Evolutionary conservation across 2,329 filamentous ascomycete species (phyloP).

Genomic region (Exophiala mesophila): DNA sequence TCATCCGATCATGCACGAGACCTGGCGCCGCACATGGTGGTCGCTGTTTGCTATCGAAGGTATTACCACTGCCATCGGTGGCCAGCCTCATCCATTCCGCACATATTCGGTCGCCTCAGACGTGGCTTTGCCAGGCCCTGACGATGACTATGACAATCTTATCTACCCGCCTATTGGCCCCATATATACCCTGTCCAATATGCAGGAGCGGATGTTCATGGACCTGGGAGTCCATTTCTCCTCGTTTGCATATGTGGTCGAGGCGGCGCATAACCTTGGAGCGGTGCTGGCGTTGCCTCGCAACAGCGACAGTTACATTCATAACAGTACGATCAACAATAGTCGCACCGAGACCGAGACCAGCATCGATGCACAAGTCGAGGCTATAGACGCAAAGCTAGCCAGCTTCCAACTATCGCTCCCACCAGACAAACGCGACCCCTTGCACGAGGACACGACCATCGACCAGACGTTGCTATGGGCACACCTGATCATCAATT

Average conservation of each 20-base stretch:
- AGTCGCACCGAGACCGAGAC: conserved; percentile 29
- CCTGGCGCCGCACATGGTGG: conserved; percentile 89
- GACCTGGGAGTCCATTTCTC: conserved; percentile 69
- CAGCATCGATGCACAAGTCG: conserved; percentile 45
- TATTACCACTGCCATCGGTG: conserved; percentile 68
- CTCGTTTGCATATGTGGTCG: conserved; percentile 79
- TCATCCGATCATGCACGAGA: conserved; percentile 69
- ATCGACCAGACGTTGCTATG: conserved; percentile 61
- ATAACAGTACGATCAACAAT: too few relatives aligned
- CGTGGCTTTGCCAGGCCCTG: conserved; percentile 75
- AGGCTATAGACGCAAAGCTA: conserved; percentile 54
- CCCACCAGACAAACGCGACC: conserved; percentile 64
- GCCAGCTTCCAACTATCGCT: conserved; percentile 77
- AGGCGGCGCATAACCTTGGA: conserved; percentile 72
- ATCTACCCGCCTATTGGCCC: conserved; percentile 55
- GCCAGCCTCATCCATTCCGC: conserved; percentile 26
- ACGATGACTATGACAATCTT: conserved; percentile 53
- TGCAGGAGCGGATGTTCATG: conserved; percentile 65
- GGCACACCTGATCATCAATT: conserved; percentile 36
- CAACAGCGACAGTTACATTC: too few relatives aligned
- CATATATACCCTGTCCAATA: conserved; percentile 53
- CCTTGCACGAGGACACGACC: conserved; percentile 63
- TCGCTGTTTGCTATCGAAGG: conserved; percentile 75
- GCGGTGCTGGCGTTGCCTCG: conserved; percentile 57
- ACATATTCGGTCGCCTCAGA: conserved; percentile 68